Conservation (phyloP, 2,329 filamentous ascomycete genomes). For the Cladophialophora psammophila region DNA sequence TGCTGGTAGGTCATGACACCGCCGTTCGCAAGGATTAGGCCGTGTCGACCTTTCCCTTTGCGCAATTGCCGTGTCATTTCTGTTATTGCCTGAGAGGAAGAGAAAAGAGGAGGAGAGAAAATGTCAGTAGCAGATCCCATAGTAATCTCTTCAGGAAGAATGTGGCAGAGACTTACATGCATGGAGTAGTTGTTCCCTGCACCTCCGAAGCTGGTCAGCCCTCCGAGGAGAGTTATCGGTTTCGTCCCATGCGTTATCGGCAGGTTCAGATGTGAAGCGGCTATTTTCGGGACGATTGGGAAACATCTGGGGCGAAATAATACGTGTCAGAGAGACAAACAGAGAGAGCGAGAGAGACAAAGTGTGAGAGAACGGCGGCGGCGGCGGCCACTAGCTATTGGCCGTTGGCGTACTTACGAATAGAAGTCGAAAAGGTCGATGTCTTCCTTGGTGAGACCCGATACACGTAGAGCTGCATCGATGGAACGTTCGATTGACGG, state of each 20-base stretch:
- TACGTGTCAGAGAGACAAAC: background rate
- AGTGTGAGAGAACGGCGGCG: background rate
- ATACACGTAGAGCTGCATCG: slow-evolving; percentile 60
- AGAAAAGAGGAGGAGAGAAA: background rate
- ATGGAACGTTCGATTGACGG: slow-evolving; percentile 66
- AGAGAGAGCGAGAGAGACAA: too few relatives aligned
- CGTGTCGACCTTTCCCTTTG: slow-evolving; percentile 54
- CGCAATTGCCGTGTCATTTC: slow-evolving; percentile 65
- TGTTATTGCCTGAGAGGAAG: slow-evolving; percentile 54
- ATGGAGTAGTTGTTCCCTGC: slow-evolving; percentile 76
- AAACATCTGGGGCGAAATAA: slow-evolving; percentile 62
- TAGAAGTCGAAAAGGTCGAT: slow-evolving; percentile 71
- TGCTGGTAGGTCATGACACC: slow-evolving; percentile 72
- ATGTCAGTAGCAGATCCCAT: background rate
- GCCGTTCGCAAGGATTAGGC: slow-evolving; percentile 70
- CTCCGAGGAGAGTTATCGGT: slow-evolving; percentile 68
- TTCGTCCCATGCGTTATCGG: slow-evolving; percentile 56
- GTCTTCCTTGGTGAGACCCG: slow-evolving; percentile 57
- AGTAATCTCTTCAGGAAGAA: background rate
- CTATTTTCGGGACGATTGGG: slow-evolving; percentile 73
- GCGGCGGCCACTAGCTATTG: background rate
- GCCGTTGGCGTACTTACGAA: slow-evolving; percentile 52
- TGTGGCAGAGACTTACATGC: slow-evolving; percentile 57
- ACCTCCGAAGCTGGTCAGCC: slow-evolving; percentile 72
- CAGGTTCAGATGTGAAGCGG: slow-evolving; percentile 66